Evolutionary conservation across 2,329 filamentous ascomycete genomes (phyloP).

Genomic region (Trichoderma harzianum): DNA sequence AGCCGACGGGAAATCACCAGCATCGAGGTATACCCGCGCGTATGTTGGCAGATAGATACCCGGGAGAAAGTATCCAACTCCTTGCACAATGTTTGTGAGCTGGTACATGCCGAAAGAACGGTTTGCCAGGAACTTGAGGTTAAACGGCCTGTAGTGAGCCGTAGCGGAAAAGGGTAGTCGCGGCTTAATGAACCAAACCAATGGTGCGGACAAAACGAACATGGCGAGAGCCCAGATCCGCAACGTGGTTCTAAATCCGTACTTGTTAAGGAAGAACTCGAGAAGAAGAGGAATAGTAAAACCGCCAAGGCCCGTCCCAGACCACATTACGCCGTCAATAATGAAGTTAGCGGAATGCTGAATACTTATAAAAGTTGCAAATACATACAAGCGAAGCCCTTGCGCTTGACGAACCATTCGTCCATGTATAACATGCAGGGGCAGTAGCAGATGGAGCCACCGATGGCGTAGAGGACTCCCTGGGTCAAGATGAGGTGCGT

Average conservation of each 20-base stretch:
- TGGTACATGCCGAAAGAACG: constrained; percentile 56
- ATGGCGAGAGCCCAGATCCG: constrained; percentile 50
- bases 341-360: neutral
- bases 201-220: constrained; percentile 50
- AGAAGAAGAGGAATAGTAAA: constrained; percentile 50
- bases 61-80: constrained; percentile 62
- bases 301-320: constrained; percentile 49
- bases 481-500: constrained; percentile 57
- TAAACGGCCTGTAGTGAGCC: constrained; percentile 37
- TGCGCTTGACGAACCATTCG: constrained; percentile 58
- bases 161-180: constrained; percentile 44
- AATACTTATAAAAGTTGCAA: neutral
- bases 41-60: constrained; percentile 60
- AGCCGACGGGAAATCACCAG: constrained; percentile 48
- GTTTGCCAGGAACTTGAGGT: constrained; percentile 50
- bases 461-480: constrained; percentile 58
- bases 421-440: constrained; percentile 58
- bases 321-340: constrained; percentile 56
- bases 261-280: constrained; percentile 46
- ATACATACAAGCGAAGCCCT: constrained; percentile 52
- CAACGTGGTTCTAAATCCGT: constrained; percentile 52
- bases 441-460: constrained; percentile 52
- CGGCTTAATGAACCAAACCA: constrained; percentile 55
- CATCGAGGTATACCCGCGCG: constrained; percentile 46
- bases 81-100: constrained; percentile 55